A percentile compares a stretch with the other conserved stretches of the same genome.
Evolutionary conservation across 306 rosid species (phyloP).

Genomic region (Trifolium subterraneum): DNA sequence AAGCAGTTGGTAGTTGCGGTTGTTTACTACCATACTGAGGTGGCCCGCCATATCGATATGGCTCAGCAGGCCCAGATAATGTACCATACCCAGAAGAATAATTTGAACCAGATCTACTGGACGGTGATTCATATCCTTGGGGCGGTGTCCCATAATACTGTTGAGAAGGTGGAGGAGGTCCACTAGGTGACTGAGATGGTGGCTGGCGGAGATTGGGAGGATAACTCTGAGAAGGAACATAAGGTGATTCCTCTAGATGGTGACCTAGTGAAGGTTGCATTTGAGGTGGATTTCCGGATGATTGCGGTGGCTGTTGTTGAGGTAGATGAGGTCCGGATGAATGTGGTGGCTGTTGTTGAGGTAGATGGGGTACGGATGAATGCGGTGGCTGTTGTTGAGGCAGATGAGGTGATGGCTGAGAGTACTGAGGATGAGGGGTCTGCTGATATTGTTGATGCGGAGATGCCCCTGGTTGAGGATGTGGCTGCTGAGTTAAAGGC

Average conservation of each 20-base stretch:
- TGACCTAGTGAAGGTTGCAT: constrained; percentile 65
- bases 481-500: constrained; percentile 62
- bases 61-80: constrained; percentile 59
- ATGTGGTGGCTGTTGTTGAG: constrained; percentile 47
- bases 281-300: constrained; percentile 60
- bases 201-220: constrained; percentile 67
- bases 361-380: constrained; percentile 52
- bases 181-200: constrained; percentile 65
- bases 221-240: constrained; percentile 68
- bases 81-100: constrained; percentile 71
- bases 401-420: constrained; percentile 60
- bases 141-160: constrained; percentile 65
- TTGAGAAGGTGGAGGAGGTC: constrained; percentile 67
- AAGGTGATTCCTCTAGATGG: constrained; percentile 76
- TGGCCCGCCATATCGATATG: constrained; percentile 68
- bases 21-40: constrained; percentile 69
- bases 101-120: constrained; percentile 63
- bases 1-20: constrained; percentile 56
- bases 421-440: constrained; percentile 61
- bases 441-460: constrained; percentile 70
- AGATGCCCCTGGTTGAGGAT: constrained; percentile 56
- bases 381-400: constrained; percentile 67
- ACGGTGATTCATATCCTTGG: constrained; percentile 60
- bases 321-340: constrained; percentile 48
- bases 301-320: constrained; percentile 61